These are phyloP conservation scores for Chimonanthus salicifolius DNA, from an alignment of 164 flowering plant species.

Conservation along the genomic window DNA sequence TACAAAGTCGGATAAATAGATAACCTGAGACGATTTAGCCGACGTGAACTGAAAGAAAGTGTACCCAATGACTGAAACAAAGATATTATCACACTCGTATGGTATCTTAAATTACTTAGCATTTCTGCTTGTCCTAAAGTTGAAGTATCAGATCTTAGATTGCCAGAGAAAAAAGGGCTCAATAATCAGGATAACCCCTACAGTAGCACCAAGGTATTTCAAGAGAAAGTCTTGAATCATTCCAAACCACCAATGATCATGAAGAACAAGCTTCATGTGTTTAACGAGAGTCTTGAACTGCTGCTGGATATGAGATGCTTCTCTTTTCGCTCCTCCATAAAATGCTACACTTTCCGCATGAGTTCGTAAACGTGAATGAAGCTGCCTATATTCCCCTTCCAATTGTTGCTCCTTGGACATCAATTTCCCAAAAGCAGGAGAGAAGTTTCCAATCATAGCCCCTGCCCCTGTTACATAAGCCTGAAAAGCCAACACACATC, in stretches of 20 bases:
- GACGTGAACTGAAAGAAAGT: constrained; percentile 85
- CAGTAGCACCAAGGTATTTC: constrained; percentile 99
- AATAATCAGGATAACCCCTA: constrained; percentile 88
- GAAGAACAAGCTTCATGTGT: constrained; percentile 81
- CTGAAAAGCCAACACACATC: constrained; percentile 30
- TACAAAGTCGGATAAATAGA: not conserved
- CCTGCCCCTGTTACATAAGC: constrained; percentile 97
- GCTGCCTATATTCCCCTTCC: constrained; percentile 95
- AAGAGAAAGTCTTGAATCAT: constrained; percentile 96
- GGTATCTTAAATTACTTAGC: constrained; percentile 98
- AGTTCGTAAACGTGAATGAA: constrained; percentile 93
- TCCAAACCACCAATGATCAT: constrained; percentile 99
- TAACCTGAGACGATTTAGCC: constrained; percentile 94
- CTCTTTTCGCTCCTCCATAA: constrained; percentile 93
- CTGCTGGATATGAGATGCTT: constrained; percentile 81
- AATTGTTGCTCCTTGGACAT: constrained; percentile 95
- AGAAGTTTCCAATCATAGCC: constrained; percentile 65
- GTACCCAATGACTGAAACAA: constrained; percentile 93
- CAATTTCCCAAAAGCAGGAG: constrained; percentile 93
- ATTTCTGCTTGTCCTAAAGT: constrained; percentile 96
- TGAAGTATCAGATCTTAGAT: constrained; percentile 79
- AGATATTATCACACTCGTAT: constrained; percentile 94
- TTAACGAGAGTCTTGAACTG: constrained; percentile 64
- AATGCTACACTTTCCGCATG: constrained; percentile 97
- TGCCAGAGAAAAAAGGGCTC: constrained; percentile 98